Evolutionary conservation across 805 yeast genomes (phyloP).

Genomic region (Isabelozyma rhagii): DNA sequence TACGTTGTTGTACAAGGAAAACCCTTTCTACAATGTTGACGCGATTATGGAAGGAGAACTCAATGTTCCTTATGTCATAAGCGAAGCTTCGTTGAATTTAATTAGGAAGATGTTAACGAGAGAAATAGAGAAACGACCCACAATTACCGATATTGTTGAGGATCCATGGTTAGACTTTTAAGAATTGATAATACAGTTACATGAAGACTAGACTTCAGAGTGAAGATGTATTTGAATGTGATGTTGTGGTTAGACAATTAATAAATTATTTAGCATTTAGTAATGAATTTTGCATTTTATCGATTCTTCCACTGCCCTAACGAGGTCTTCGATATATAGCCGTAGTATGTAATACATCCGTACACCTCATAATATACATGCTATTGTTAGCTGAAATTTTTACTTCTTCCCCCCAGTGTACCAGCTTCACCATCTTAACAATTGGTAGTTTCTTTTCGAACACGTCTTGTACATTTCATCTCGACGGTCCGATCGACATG

Average conservation of each 20-base stretch:
- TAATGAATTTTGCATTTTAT: neutral
- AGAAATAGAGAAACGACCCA: slow-evolving; percentile 64
- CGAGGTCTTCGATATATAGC: no score
- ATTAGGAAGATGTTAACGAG: slow-evolving; percentile 67
- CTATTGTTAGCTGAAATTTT: neutral
- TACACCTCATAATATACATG: neutral
- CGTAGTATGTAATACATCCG: neutral
- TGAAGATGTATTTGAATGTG: no score
- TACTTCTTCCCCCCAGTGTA: neutral
- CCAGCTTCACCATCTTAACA: neutral
- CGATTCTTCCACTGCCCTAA: no score
- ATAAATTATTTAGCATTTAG: no score
- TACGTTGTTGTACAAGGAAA: slow-evolving; percentile 88
- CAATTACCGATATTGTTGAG: slow-evolving; percentile 63
- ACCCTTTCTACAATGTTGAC: slow-evolving; percentile 93
- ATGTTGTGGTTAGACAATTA: no score
- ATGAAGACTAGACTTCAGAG: no score
- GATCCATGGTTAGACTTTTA: slow-evolving; percentile 59
- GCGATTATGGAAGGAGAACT: slow-evolving; percentile 91
- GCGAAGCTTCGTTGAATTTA: slow-evolving; percentile 58
- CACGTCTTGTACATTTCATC: neutral
- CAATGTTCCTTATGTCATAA: slow-evolving; percentile 63
- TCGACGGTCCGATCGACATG: neutral
- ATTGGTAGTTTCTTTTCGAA: neutral
- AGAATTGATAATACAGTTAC: neutral